Base-by-base conservation (phyloP, 2,329 filamentous ascomycete genomes). In the Diaporthe vexans region DNA sequence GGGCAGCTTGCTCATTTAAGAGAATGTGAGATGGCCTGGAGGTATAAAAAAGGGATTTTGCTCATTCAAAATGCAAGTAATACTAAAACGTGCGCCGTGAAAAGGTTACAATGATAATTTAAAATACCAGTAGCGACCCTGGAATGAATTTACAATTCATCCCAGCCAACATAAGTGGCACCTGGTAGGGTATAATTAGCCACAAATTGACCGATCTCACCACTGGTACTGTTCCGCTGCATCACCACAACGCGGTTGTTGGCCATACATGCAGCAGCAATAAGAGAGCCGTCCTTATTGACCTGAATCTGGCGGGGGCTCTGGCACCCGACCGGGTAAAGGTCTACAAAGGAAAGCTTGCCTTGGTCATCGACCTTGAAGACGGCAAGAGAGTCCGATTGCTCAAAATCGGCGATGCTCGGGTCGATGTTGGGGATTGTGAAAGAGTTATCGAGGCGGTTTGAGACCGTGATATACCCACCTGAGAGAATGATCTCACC, bases 351-450 rank as follows among this genome's bases (percentile, higher is more conserved):
- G 5, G 58, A 61, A 26, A 61, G 35, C n/a, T 61, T 26, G 24
- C 35, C 58, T 9, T 26, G 2, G 7, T 61, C 19, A 4, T 43
- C 58, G 5, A 40, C 37, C 15, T 61, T 61, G n/a, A 61, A 61
- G n/a, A 61, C 58, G 13, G 58, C 58, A 19, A 61, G 58, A 15
- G 58, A 61, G 24, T 61, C 58, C 9, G 58, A 61, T 3, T 43
- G n/a, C 35, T 61, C 58, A 17, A 6, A 15, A n/a, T n/a, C 15
- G 4, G 58, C 11, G n/a, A 9, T 19, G 13, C 3, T 43, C 5
- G 56, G 56, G 56, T 58, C 33, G 2, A 61, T 6, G 15, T 17
- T 43, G 15, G 58, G 15, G 24, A 43, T 43, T 0, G 4, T 19
- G 15, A 61, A 61, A 10, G 58, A 61, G 2, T 61, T 61, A 15